Evolutionary conservation across 169 alveolate species (phyloP), one percentile per base, ranked within the genome.

Genomic region (Amoebophrya sp.): DNA sequence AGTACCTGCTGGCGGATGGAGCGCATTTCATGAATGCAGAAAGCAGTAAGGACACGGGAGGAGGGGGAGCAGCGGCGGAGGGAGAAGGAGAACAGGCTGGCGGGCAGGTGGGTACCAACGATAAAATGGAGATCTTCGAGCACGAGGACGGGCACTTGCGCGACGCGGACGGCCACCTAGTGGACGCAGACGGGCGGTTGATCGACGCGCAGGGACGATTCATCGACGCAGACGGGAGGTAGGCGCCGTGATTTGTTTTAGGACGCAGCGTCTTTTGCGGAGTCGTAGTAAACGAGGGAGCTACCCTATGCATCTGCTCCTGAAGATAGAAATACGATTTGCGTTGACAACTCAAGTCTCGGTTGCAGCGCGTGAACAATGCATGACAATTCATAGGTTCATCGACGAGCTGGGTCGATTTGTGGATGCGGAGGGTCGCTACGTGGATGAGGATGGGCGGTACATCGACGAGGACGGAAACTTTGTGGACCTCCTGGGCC

Each of bases 191-290:
- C 5, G 78, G 78, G 39, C 78, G 78, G 39, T 16, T 58, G 78
- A 58, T 58, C 7, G 78, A 58, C 78, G 78, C 78, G 78, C 29
- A 58, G 23, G 78, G 78, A n/a, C 4, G 78, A 58, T 58, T 58
- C 78, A 58, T 58, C 78, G 78, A 58, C 78, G 78, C 78, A 1
- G 78, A 58, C 34, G 78, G 78, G 39, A 58, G 78, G 78, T 58
- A n/a, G n/a, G n/a, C n/a, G n/a, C n/a, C n/a, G n/a, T n/a, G n/a
- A n/a, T n/a, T n/a, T n/a, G n/a, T n/a, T n/a, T n/a, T n/a, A n/a
- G n/a, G n/a, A n/a, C n/a, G n/a, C n/a, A n/a, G n/a, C n/a, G n/a
- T n/a, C n/a, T n/a, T n/a, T n/a, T n/a, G n/a, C n/a, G n/a, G n/a
- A n/a, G n/a, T n/a, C n/a, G n/a, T n/a, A n/a, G n/a, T n/a, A n/a